phyloP scores from a whole-genome alignment of 2,329 filamentous ascomycete species.

The Leptographium procerum region DNA sequence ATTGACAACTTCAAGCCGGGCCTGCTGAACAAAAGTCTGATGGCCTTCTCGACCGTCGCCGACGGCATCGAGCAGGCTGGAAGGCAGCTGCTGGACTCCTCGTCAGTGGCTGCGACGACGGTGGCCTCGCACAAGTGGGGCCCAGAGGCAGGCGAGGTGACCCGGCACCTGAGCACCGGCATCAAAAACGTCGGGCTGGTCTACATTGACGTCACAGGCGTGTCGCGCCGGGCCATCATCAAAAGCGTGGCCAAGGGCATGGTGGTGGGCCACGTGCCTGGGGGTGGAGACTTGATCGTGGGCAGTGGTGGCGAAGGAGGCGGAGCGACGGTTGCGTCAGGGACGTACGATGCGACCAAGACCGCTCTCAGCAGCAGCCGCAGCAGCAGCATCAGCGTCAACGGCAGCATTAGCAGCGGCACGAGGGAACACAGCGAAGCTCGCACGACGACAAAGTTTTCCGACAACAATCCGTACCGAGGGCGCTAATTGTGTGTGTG shows the following conservation, averaged over 20 bases:
- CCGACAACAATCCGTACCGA: conserved; percentile 13
- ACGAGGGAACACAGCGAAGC: conserved; percentile 10
- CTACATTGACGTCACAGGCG: conserved; percentile 92
- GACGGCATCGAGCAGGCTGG: conserved; percentile 88
- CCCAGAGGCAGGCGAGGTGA: conserved; percentile 68
- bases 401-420: conserved; percentile 13
- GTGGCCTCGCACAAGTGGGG: conserved; percentile 89
- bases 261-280: conserved; percentile 71
- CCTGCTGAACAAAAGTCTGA: conserved; percentile 87
- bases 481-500: neutral
- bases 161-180: conserved; percentile 65
- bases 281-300: conserved; percentile 62
- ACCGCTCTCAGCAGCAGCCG: neutral
- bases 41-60: conserved; percentile 88
- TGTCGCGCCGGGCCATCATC: conserved; percentile 77
- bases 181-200: conserved; percentile 95
- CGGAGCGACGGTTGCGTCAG: conserved; percentile 12
- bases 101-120: conserved; percentile 67
- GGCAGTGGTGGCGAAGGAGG: conserved; percentile 42
- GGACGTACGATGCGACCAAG: neutral
- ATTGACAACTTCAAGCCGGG: conserved; percentile 70
- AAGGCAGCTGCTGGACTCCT: conserved; percentile 61
- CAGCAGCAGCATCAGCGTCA: neutral
- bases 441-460: conserved; percentile 9
- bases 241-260: conserved; percentile 96